Base-by-base conservation (phyloP, 164 flowering plant genomes). In the Vitis labrusca region DNA sequence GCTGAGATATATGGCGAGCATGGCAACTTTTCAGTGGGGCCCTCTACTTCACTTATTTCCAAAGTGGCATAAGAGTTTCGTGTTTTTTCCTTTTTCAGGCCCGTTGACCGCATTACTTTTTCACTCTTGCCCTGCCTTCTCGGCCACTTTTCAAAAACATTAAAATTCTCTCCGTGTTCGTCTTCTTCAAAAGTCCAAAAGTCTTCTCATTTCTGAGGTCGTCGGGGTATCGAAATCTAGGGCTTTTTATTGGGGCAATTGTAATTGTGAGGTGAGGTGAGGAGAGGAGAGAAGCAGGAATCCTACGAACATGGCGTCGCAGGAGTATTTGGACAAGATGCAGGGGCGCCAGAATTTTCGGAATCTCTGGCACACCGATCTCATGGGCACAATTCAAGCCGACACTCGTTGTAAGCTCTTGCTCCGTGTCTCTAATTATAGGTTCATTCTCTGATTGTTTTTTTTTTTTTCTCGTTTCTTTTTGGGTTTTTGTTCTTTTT, bases 281-380 rank as follows among this genome's bases (percentile, higher is more conserved):
- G 27, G 27, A 50, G 30, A 15, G 8, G 27, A 50, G 30, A 15
- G 8, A 50, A 32, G 17, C 57, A n/a, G 50, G 29, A 57, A 11
- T 9, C 8, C 32, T 48, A 14, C 59, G 19, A 61, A 73, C 66
- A 84, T 80, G 91, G 80, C 87, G 79, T 79, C 86, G 56, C 88
- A 87, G 70, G 80, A 32, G 64, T 50, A 76, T 19, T 1, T 87
- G 69, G 90, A 89, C 17, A 88, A 91, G 90, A 83, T 90, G 96
- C 78, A 89, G 82, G 70, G 62, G 32, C 96, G 98, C 6, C 89
- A 94, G 85, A 79, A 81, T 70, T 91, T 82, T 74, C 82, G 86
- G 51, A 90, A 94, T 80, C 74, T 90, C 55, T 94, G 98, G 98
- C 98, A 90, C 78, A 82, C 91, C 13, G 91, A 91, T 85, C 94